Percentiles rank a stretch among this genome's conserved stretches.
Evolutionary conservation across 148 eudicot genomes (phyloP).

Genomic region (Agrostemma githago): DNA sequence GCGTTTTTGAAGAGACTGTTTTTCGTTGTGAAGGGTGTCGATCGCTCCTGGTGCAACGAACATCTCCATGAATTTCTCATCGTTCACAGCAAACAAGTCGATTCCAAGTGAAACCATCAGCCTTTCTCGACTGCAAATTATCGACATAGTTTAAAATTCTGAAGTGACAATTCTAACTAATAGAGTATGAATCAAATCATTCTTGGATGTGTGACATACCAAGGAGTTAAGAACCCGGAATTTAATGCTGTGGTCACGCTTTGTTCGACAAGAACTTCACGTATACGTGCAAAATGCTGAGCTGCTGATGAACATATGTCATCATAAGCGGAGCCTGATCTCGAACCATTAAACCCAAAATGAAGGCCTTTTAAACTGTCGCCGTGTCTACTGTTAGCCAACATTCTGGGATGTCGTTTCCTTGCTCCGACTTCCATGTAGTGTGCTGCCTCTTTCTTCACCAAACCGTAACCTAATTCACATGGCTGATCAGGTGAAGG

Average conservation of each 20-base stretch:
- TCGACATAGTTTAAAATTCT: neutral
- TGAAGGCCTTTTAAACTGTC: conserved; percentile 39
- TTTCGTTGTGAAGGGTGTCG: conserved; percentile 66
- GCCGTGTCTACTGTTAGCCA: conserved; percentile 37
- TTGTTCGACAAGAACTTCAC: conserved; percentile 85
- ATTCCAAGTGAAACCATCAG: conserved; percentile 77
- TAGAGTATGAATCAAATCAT: neutral
- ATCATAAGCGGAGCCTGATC: conserved; percentile 70
- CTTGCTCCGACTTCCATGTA: conserved; percentile 66
- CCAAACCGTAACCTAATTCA: conserved; percentile 48
- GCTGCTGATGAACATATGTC: conserved; percentile 87
- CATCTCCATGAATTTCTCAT: conserved; percentile 96
- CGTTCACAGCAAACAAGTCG: conserved; percentile 83
- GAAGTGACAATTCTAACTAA: neutral
- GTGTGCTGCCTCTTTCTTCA: conserved; percentile 78
- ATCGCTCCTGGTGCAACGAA: conserved; percentile 95
- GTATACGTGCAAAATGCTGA: conserved; percentile 90
- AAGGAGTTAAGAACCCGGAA: conserved; percentile 89
- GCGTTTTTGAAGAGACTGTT: conserved; percentile 76
- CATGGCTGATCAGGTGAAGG: conserved; percentile 94
- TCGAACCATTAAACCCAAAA: conserved; percentile 40
- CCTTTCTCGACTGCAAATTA: conserved; percentile 61
- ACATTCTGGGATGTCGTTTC: conserved; percentile 65
- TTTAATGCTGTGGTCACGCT: conserved; percentile 84
- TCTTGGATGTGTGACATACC: conserved; percentile 38